Conservation (phyloP, 495 filamentous ascomycete genomes). For the Talaromyces adpressus region DNA sequence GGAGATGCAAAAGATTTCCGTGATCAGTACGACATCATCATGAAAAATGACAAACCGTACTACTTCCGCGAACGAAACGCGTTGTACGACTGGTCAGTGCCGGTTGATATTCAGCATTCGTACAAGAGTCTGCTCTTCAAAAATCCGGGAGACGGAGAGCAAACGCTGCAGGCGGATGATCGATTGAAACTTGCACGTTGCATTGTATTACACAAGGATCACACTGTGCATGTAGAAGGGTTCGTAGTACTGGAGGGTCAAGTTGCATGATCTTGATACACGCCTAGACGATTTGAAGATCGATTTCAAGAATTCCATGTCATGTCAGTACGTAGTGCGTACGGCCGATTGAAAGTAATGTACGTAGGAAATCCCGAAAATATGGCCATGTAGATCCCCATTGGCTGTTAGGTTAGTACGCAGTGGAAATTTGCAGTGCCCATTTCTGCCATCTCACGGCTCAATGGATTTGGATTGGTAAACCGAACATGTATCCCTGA, state of each 20-base stretch:
- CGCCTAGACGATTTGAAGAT: neutral
- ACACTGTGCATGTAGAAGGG: conserved; percentile 1
- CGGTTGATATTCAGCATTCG: conserved; percentile 1
- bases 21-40: conserved; percentile 36
- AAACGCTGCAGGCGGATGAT: neutral
- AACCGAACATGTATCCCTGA: neutral
- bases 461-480: neutral
- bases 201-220: neutral
- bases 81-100: conserved; percentile 22
- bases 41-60: conserved; percentile 28
- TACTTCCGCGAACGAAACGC: conserved; percentile 22
- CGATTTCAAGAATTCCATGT: neutral
- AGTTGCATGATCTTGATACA: neutral
- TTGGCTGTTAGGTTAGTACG: neutral
- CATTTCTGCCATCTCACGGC: neutral
- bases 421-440: neutral
- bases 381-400: neutral
- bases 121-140: neutral
- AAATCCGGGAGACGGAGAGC: neutral
- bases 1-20: conserved; percentile 32
- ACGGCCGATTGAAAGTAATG: neutral
- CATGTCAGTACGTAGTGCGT: neutral
- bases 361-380: neutral
- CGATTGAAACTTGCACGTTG: conserved; percentile 1
- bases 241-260: neutral